Evolutionary conservation across 345 rosid genomes (phyloP).

Genomic region (Bruguiera parviflora): DNA sequence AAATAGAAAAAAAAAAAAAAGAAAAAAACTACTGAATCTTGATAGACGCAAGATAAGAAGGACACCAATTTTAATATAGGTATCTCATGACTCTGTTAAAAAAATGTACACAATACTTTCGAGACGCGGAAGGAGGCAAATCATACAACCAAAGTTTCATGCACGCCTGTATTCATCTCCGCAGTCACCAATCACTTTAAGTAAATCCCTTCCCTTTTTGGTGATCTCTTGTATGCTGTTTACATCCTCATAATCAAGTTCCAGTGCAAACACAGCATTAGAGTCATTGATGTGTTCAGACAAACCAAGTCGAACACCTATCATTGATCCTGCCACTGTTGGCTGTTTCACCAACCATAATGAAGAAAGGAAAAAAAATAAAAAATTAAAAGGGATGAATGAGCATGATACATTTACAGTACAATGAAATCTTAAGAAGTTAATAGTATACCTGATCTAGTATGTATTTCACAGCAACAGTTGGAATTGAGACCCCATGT

Average conservation of each 20-base stretch:
- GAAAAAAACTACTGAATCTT: too few relatives aligned
- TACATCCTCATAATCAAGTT: conserved; percentile 73
- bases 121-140: not conserved
- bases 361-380: not conserved
- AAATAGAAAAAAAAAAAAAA: too few relatives aligned
- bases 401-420: not conserved
- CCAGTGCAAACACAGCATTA: conserved; percentile 64
- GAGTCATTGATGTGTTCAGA: conserved; percentile 72
- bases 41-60: too few relatives aligned
- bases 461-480: conserved; percentile 82
- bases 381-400: not conserved
- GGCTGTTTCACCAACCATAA: conserved; percentile 41
- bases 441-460: conserved; percentile 59
- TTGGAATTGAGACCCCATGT: conserved; percentile 83
- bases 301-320: conserved; percentile 85
- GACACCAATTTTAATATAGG: too few relatives aligned
- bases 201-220: conserved; percentile 62
- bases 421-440: not conserved
- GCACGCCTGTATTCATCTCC: conserved; percentile 82
- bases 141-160: conserved; percentile 20
- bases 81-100: too few relatives aligned
- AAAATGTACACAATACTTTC: not conserved
- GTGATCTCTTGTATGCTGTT: conserved; percentile 60
- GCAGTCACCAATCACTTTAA: conserved; percentile 85
- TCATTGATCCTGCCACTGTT: conserved; percentile 90